Evolutionary conservation across 306 rosid genomes (phyloP), one percentile per base, ranked within the genome.

Genomic region (Mimosa bimucronata): DNA sequence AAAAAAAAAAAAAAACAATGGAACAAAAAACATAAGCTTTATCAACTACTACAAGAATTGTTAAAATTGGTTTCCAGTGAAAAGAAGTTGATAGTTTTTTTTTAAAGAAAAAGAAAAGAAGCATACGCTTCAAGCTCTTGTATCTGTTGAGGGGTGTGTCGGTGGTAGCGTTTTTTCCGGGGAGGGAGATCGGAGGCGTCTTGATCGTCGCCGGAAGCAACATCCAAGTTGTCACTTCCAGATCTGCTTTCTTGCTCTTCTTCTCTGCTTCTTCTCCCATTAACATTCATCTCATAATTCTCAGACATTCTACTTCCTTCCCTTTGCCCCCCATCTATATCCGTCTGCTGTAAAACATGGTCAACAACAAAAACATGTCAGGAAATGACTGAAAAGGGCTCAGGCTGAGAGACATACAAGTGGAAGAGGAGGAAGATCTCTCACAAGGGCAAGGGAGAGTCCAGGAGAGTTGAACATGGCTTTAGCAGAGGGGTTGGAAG

Each of bases 101-200:
- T n/a, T n/a, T n/a, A n/a, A 46, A 69, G 19, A 7, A 44, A 23
- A 18, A 79, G 23, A 79, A 29, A 61, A 13, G 15, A 61, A 14
- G 9, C 6, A 64, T 90, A 94, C 98, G 92, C 15, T 94, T 92
- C 98, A 34, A 94, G 97, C 25, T 94, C 98, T 91, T 94, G 98
- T 80, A 94, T 94, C 83, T 94, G 98, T 78, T 94, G 94, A 75
- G 97, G 97, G 7, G 97, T 94, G 87, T 94, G 98, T 86, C 98
- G 94, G 90, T 92, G 98, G 86, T 94, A 94, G 4, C 97, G 88
- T 57, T 92, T 94, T 66, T 92, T 94, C 37, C 91, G 85, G 3
- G 94, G 90, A 45, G 87, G 98, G 8, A 89, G 86, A 83, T 95
- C 98, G 74, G 91, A 85, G 21, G 92, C 97, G 61, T 92, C 98